These are phyloP conservation scores for Neurospora sp. DNA, from an alignment of 495 filamentous ascomycete genomes.

Conservation along the genomic window DNA sequence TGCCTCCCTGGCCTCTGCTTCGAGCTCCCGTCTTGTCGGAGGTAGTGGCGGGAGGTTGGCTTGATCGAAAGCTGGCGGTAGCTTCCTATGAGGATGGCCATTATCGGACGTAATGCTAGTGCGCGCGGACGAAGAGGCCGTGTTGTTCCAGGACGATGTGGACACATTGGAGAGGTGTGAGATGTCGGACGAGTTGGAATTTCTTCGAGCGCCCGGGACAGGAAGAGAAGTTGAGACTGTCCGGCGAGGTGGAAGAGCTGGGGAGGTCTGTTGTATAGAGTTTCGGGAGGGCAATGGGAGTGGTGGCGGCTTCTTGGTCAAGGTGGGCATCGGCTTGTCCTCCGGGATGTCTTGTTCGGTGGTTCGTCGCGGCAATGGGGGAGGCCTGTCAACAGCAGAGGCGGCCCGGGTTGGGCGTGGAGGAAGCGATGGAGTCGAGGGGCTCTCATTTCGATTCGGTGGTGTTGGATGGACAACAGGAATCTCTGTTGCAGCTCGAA, in stretches of 20 bases:
- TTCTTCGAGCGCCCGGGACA: constrained; percentile 18
- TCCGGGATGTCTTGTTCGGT: constrained; percentile 16
- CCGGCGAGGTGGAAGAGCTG: constrained; percentile 30
- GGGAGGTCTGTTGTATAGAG: constrained; percentile 22
- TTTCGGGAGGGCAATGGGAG: constrained; percentile 32
- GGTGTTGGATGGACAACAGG: constrained; percentile 3
- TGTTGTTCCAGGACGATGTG: constrained; percentile 27
- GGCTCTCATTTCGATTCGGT: constrained; percentile 11
- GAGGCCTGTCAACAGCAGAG: constrained; percentile 15
- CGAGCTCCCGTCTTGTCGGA: constrained; percentile 32
- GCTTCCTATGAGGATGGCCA: constrained; percentile 22
- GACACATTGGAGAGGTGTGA: constrained; percentile 36
- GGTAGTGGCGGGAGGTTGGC: constrained; percentile 41
- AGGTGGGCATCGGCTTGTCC: constrained; percentile 12
- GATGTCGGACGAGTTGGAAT: constrained; percentile 36
- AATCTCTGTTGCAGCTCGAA: constrained; percentile 11
- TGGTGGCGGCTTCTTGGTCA: constrained; percentile 16
- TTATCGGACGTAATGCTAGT: constrained; percentile 21
- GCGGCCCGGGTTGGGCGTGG: constrained; percentile 20
- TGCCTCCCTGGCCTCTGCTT: constrained; percentile 34
- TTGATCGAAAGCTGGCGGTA: constrained; percentile 39
- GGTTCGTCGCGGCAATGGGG: constrained; percentile 29
- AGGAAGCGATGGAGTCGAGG: constrained; percentile 26
- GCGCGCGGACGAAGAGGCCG: constrained; percentile 13
- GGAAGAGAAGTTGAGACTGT: constrained; percentile 20